These are phyloP conservation scores for Niveomyces coronatus DNA, from an alignment of 2,329 filamentous ascomycete genomes.

Conservation along the genomic window DNA sequence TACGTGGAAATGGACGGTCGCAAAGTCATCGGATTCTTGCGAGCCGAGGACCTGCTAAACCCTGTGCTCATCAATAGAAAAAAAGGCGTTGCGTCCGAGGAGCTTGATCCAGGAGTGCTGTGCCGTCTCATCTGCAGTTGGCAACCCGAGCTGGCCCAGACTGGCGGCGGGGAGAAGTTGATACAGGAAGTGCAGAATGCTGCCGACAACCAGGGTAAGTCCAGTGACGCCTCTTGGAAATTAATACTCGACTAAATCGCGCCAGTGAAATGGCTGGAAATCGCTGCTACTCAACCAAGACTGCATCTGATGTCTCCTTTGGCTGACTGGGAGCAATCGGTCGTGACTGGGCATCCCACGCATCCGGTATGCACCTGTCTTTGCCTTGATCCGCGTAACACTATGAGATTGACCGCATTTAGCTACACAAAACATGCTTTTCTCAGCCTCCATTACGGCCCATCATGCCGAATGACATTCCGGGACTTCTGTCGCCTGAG, in stretches of 20 bases:
- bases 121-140: not conserved
- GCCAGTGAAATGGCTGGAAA: not conserved
- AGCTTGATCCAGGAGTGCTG: not conserved
- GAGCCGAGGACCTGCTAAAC: not conserved
- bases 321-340: constrained; percentile 1
- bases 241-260: not conserved
- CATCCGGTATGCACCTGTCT: not conserved
- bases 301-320: not conserved
- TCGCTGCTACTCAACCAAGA: not conserved
- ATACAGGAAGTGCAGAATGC: constrained; percentile 1
- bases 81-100: not conserved
- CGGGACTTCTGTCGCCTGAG: not conserved
- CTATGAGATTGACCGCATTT: not conserved
- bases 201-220: constrained; percentile 1
- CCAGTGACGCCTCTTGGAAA: not conserved
- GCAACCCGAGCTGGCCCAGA: not conserved
- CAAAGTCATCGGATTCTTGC: not conserved
- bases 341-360: constrained; percentile 1
- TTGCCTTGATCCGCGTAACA: not conserved
- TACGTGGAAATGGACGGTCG: not conserved
- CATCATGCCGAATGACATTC: not conserved
- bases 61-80: not conserved
- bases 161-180: not conserved
- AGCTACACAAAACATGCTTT: constrained; percentile 1
- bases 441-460: not conserved